These are phyloP conservation scores for Tulasnella sp. DNA, from an alignment of 768 basidiomycete genomes.

Conservation along the genomic window DNA sequence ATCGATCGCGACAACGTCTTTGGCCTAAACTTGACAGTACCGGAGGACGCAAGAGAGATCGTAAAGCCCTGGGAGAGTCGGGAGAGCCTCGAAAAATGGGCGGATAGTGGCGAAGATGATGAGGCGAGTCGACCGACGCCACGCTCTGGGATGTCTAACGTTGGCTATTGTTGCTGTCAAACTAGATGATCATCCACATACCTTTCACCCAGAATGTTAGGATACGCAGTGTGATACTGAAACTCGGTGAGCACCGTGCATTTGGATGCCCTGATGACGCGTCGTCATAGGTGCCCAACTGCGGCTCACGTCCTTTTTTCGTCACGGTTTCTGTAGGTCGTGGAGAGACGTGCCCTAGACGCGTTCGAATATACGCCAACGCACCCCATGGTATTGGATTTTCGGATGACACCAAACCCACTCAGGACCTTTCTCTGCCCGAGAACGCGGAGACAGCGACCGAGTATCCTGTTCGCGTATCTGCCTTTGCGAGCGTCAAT, in stretches of 20 bases:
- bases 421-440: slow-evolving; percentile 54
- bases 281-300: neutral
- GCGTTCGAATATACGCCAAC: slow-evolving; percentile 64
- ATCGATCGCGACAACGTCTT: slow-evolving; percentile 64
- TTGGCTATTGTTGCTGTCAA: neutral
- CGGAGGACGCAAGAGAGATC: slow-evolving; percentile 61
- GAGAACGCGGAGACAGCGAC: slow-evolving; percentile 56
- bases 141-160: neutral
- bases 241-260: slow-evolving; percentile 43
- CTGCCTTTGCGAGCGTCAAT: slow-evolving; percentile 64
- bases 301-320: too few relatives aligned
- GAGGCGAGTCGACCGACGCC: slow-evolving; percentile 38
- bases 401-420: slow-evolving; percentile 49
- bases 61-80: slow-evolving; percentile 76
- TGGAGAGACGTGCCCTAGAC: slow-evolving; percentile 63
- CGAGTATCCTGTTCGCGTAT: slow-evolving; percentile 66
- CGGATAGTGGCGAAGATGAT: slow-evolving; percentile 74
- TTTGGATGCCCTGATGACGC: neutral
- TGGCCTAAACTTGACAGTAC: slow-evolving; percentile 67
- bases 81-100: slow-evolving; percentile 50
- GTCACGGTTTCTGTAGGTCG: slow-evolving; percentile 35
- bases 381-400: slow-evolving; percentile 66
- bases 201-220: slow-evolving; percentile 72
- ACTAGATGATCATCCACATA: slow-evolving; percentile 65
- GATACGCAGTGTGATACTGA: slow-evolving; percentile 59